phyloP scores from a whole-genome alignment of 2,329 filamentous ascomycete genomes.

The Paraphoma chrysanthemicola region DNA sequence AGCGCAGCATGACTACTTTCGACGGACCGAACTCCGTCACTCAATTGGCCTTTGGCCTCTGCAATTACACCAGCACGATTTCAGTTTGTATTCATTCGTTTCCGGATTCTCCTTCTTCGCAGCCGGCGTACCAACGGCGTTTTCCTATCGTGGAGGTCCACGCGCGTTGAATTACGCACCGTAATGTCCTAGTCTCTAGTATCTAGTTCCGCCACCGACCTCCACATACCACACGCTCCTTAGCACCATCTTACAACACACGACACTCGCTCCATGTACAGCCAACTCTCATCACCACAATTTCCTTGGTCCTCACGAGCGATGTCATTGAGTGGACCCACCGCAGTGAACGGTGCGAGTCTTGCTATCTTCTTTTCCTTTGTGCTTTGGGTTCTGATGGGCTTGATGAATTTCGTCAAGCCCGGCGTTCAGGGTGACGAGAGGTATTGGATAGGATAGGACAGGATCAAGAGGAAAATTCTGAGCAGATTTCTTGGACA shows the following conservation, averaged over 20 bases:
- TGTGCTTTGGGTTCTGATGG: not conserved
- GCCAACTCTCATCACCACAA: not conserved
- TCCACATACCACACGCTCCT: slow-evolving; percentile 12
- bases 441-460: not conserved
- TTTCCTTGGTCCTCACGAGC: not conserved
- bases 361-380: not conserved
- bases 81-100: not conserved
- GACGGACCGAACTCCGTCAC: no score
- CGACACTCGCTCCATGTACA: not conserved
- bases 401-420: not conserved
- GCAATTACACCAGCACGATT: not conserved
- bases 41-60: no score
- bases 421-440: not conserved
- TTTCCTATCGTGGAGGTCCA: slow-evolving; percentile 12
- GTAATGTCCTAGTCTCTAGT: slow-evolving; percentile 32
- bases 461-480: no score
- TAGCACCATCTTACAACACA: not conserved
- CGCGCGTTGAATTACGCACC: slow-evolving; percentile 16
- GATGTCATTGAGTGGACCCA: not conserved
- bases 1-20: no score
- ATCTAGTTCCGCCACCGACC: slow-evolving; percentile 19
- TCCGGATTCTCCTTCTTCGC: slow-evolving; percentile 5
- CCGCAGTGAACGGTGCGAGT: not conserved
- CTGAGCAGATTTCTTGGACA: no score
- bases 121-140: slow-evolving; percentile 4